A percentile compares a stretch with the other conserved stretches of the same genome.
These are phyloP conservation scores for Ascochyta pisi DNA, from an alignment of 2,329 filamentous ascomycete species.

Conservation along the genomic window DNA sequence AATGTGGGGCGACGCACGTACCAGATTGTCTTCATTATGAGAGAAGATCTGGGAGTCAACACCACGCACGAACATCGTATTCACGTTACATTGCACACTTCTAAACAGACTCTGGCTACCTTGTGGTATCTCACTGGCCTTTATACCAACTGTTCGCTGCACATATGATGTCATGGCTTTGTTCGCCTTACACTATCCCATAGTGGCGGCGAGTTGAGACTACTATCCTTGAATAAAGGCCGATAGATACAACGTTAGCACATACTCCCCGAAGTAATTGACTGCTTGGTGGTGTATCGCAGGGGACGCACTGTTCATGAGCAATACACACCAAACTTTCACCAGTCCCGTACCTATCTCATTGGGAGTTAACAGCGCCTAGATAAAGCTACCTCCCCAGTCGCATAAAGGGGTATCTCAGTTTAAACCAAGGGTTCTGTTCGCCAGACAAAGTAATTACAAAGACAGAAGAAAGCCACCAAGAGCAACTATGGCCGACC, in stretches of 20 bases:
- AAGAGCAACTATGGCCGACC: slow-evolving; percentile 16
- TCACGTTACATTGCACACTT: no score
- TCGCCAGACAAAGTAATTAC: not conserved
- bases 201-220: not conserved
- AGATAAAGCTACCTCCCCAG: not conserved
- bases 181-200: not conserved
- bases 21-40: not conserved
- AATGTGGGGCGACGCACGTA: not conserved
- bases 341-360: not conserved
- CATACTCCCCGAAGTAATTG: not conserved
- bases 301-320: not conserved
- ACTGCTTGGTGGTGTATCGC: not conserved
- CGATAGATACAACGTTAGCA: not conserved
- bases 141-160: no score
- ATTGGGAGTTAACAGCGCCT: not conserved
- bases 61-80: not conserved
- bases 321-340: not conserved
- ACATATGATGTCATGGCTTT: no score
- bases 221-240: not conserved
- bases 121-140: no score
- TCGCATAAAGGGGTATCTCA: not conserved
- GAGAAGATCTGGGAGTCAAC: not conserved
- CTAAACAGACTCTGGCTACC: no score
- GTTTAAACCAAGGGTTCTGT: not conserved
- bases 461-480: not conserved